These are phyloP conservation scores for Calonectria montana DNA, from an alignment of 2,329 filamentous ascomycete species.

Conservation along the genomic window DNA sequence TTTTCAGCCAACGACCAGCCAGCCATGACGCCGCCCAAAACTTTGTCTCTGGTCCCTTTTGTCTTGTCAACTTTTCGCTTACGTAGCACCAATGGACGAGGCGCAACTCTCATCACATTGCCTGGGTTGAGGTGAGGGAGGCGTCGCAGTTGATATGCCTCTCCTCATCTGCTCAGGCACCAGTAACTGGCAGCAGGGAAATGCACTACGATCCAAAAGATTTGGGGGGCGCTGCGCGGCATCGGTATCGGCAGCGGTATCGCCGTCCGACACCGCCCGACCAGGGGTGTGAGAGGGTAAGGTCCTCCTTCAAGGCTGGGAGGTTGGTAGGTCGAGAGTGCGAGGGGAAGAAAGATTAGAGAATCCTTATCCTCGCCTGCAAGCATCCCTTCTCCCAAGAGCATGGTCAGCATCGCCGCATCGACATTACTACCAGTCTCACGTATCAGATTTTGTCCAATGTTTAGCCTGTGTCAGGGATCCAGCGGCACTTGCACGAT, in stretches of 20 bases:
- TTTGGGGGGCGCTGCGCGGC: constrained; percentile 26
- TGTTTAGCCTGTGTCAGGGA: constrained; percentile 27
- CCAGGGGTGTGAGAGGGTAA: constrained; percentile 13
- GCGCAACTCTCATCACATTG: constrained; percentile 5
- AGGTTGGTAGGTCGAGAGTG: background rate
- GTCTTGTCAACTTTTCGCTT: constrained; percentile 6
- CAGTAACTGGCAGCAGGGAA: constrained; percentile 26
- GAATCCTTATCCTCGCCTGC: constrained; percentile 24
- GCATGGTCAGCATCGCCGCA: constrained; percentile 26
- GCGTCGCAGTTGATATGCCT: constrained; percentile 34
- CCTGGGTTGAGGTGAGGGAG: constrained; percentile 21
- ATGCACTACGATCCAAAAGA: constrained; percentile 32
- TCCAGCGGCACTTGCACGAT: constrained; percentile 40
- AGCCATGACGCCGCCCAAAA: constrained; percentile 27
- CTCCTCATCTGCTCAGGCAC: constrained; percentile 33
- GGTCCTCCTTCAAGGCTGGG: constrained; percentile 3
- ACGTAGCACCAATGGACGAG: constrained; percentile 20
- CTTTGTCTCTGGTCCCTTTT: constrained; percentile 21
- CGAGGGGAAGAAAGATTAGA: constrained; percentile 14
- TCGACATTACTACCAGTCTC: constrained; percentile 19
- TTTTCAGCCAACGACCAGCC: constrained; percentile 5
- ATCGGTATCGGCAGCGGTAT: constrained; percentile 37
- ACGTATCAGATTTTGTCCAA: constrained; percentile 25
- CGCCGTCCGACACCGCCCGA: constrained; percentile 41
- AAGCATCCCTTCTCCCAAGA: constrained; percentile 28